Base-by-base conservation (phyloP, 2,329 filamentous ascomycete genomes). In the Colletotrichum costaricense region DNA sequence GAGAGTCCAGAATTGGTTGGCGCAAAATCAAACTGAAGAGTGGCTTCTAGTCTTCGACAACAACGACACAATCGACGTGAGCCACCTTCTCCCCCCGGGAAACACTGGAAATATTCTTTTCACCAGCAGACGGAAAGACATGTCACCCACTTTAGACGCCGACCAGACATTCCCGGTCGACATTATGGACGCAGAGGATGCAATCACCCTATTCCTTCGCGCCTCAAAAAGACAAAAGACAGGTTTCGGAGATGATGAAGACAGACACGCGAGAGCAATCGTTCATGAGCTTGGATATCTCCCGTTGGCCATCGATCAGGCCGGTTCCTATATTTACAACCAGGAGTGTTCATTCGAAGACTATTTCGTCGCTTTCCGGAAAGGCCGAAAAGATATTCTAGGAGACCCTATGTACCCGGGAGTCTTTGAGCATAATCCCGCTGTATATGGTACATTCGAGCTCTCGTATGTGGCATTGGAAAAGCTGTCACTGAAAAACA, bases 1-100 rank as follows among this genome's bases (percentile, higher is more conserved):
- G 2, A 8, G 70, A 24, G 77, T 78, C 1, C 63, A 76, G 35
- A 24, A 63, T 4, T 76, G 75, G 77, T 69, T 81, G 22, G 28
- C 28, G 14, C 74, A 68, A 14, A 12, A 46, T 0, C 68, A 69
- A 2, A 14, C 66, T 5, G 75, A 76, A 1, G 76, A 79, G 7
- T 81, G 80, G 80, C 76, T 82, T 2, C 75, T 82, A 1, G 68
- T 82, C 0, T 76, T 81, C n/a, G 81, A 82, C 66, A 78, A 82
- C n/a, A 77, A 77, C 49, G 62, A 65, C 46, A 68, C 54, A 11
- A 75, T 62, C 1, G 73, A 77, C n/a, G 19, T 78, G 4, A 56
- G 57, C 30, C 46, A 28, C 0, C 75, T 65, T 19, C 8, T 79
- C 2, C 81, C 80, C 0, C 59, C 49, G 0, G 69, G 76, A 1